Conservation (phyloP, 331 rosid genomes). For the Pyracantha coccinea region DNA sequence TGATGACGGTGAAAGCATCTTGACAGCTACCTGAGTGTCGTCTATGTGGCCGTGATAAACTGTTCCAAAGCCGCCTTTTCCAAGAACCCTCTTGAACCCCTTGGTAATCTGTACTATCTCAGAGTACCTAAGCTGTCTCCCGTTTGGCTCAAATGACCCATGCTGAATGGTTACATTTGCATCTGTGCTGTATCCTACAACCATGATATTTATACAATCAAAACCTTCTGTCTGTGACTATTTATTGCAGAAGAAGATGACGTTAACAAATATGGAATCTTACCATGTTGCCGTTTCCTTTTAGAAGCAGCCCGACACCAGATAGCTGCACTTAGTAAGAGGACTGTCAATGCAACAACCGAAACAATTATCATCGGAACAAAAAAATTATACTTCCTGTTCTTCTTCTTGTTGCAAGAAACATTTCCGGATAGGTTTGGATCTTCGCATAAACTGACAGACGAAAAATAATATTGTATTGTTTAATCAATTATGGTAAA, state of each 20-base stretch:
- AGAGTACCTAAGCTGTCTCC: not conserved
- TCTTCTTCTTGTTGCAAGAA: not conserved
- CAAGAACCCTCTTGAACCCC: slow-evolving; percentile 1
- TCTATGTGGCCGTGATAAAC: slow-evolving; percentile 16
- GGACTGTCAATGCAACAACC: not conserved
- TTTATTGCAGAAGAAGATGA: too few species aligned
- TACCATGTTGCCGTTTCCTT: not conserved
- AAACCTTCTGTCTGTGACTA: too few species aligned
- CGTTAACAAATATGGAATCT: not conserved
- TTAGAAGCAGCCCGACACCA: not conserved
- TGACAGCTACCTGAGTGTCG: slow-evolving; percentile 24
- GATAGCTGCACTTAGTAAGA: not conserved
- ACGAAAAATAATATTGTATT: not conserved
- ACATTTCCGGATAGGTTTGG: not conserved
- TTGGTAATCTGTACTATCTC: slow-evolving; percentile 5
- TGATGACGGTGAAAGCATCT: slow-evolving; percentile 20
- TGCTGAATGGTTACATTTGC: not conserved
- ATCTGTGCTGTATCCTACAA: too few species aligned
- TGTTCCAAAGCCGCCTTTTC: slow-evolving; percentile 29
- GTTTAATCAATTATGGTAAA: not conserved
- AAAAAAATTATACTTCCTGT: not conserved
- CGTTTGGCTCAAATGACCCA: not conserved
- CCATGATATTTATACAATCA: too few species aligned
- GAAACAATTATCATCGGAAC: too few species aligned
- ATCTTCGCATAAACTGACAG: not conserved